Base-by-base conservation (phyloP, 169 alveolate genomes). In the Cryptosporidium bovis region DNA sequence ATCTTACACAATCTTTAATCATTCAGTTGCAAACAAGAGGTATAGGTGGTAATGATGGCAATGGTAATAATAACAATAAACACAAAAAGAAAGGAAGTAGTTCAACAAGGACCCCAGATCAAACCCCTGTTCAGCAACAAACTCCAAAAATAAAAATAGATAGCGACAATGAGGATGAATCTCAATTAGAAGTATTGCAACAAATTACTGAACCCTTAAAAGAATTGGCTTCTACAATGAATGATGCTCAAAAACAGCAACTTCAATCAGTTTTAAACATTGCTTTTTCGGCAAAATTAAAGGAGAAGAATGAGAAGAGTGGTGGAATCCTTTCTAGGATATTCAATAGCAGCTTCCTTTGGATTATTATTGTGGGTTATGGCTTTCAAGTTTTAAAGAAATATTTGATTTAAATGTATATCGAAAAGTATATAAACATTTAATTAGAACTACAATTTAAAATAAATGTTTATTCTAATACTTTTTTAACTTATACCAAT, bases 221-320 rank as follows among this genome's bases (percentile, higher is more conserved):
- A 29, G 71, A 62, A 20, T 33, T 77, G 13, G 71, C 71, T n/a
- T 77, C 87, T 60, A 56, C 87, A 62, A 77, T 77, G 87, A 77
- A 77, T 15, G 87, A 77, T 20, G 1, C 69, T 8, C 87, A 77
- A 34, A 77, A 77, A 36, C 40, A 77, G 36, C 87, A 77, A 18
- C 71, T 77, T 18, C 87, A 77, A 10, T 46, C 24, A 13, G 51
- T 77, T 27, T 36, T 77, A 18, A 77, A 60, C 36, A 60, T 77
- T 13, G 87, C 87, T 10, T 60, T 77, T 62, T 36, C 87, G 15
- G 87, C 87, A 3, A 77, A 77, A 27, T 48, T 56, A 12, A 77
- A 62, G 31, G 87, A 77, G n/a, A 55, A 18, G 16, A 13, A 13
- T 20, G 46, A 62, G 15, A 34, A 60, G 20, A 48, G 48, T 27